Percentiles rank a stretch among this genome's conserved stretches.
phyloP scores from a whole-genome alignment of 495 filamentous ascomycete species.

The Penicillium antarcticum region DNA sequence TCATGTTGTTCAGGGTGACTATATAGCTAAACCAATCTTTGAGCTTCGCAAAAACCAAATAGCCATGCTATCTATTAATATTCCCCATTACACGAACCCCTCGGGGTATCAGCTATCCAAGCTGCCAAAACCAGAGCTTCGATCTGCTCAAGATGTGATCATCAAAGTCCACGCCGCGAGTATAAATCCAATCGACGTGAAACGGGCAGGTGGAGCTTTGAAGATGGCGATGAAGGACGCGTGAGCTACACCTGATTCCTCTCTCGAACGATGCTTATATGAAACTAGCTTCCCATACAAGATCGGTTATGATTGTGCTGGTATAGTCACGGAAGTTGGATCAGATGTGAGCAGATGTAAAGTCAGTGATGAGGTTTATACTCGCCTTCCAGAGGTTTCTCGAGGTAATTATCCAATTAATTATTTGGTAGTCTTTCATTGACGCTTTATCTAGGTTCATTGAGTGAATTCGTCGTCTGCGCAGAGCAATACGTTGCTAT shows the following conservation, averaged over 20 bases:
- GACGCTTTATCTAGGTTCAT: slow-evolving; percentile 8
- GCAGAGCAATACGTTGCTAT: slow-evolving; percentile 26
- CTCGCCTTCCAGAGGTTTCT: slow-evolving; percentile 18
- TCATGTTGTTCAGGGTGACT: not conserved
- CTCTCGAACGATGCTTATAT: not conserved
- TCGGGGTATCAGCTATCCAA: slow-evolving; percentile 36
- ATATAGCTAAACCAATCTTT: not conserved
- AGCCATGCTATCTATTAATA: slow-evolving; percentile 44
- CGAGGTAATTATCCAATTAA: slow-evolving; percentile 5
- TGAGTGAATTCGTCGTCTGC: slow-evolving; percentile 38
- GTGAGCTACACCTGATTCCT: not conserved
- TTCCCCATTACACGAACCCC: slow-evolving; percentile 36
- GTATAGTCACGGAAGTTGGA: slow-evolving; percentile 43
- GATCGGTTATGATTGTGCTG: slow-evolving; percentile 42
- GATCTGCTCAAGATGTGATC: slow-evolving; percentile 40
- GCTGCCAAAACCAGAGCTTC: slow-evolving; percentile 39
- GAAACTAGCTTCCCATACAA: slow-evolving; percentile 30
- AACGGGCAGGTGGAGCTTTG: slow-evolving; percentile 29
- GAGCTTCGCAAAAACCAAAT: not conserved
- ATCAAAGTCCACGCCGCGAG: slow-evolving; percentile 47
- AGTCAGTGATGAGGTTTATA: slow-evolving; percentile 48
- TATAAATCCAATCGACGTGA: slow-evolving; percentile 48
- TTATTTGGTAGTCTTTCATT: not conserved
- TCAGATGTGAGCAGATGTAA: slow-evolving; percentile 34
- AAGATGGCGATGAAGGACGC: slow-evolving; percentile 24